Evolutionary conservation across 495 filamentous ascomycete species (phyloP), one percentile per base, ranked within the genome.

Genomic region (Annulohypoxylon stygium): DNA sequence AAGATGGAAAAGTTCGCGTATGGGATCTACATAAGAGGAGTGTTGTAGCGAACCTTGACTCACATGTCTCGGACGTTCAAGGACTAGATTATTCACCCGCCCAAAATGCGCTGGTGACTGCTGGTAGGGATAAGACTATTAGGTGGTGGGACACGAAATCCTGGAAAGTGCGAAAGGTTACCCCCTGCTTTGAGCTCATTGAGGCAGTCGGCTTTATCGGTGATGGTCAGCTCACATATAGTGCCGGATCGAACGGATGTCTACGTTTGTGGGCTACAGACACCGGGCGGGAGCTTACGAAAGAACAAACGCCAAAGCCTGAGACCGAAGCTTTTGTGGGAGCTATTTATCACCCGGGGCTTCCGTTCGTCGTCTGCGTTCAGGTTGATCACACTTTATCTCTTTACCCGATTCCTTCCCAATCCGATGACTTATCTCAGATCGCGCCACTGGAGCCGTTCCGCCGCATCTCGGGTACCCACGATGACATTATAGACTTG

Each of bases 401-500:
- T 14, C 80, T 97, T 33, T 92, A 97, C 78, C 91, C 91, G 10
- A 75, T 83, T 12, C 78, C 83, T 34, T 68, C 75, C 12, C 69
- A 78, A 75, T 41, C 67, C 23, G 43, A 83, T 23, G 64, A 72
- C 64, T 36, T 77, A 34, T 75, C 75, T 16, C 47, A 72, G 61
- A 74, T 85, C 20, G 73, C 78, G 1, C 58, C 78, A 4, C 74
- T 77, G 55, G 78, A 84, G 58, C 84, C 84, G 0, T 80, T 91
- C 60, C 89, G 92, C 65, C 88, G 93, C 16, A 95, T 98, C 71
- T 97, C 95, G 18, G 97, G 97, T 23, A 97, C 96, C 37, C 94
- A 98, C 79, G 96, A 98, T 77, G 96, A 98, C 78, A 94, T 98
- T 63, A 97, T 98, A 73, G 97, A 98, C 73, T 81, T 98, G 23